These are phyloP conservation scores for Sporothrix variecibatus DNA, from an alignment of 2,329 filamentous ascomycete genomes.

Conservation along the genomic window DNA sequence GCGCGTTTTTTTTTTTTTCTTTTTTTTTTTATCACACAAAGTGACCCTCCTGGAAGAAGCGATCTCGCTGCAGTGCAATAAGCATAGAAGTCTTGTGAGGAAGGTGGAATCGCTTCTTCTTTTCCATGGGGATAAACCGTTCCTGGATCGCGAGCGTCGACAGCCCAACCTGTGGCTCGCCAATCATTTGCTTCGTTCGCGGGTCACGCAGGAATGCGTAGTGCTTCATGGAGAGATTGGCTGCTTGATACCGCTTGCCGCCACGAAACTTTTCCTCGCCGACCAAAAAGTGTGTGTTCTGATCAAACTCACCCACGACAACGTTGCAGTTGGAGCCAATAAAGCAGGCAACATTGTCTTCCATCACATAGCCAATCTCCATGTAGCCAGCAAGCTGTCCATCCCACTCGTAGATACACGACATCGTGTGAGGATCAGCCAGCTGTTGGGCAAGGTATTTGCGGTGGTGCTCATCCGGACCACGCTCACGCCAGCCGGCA, in stretches of 20 bases:
- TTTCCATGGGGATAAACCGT: slow-evolving; percentile 69
- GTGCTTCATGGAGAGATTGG: slow-evolving; percentile 64
- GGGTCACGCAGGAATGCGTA: slow-evolving; percentile 64
- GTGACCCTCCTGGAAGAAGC: slow-evolving; percentile 61
- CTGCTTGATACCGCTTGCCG: slow-evolving; percentile 61
- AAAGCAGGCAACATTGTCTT: slow-evolving; percentile 54
- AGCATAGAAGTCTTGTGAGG: slow-evolving; percentile 72
- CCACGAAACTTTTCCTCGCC: slow-evolving; percentile 62
- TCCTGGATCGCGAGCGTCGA: slow-evolving; percentile 73
- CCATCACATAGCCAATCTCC: slow-evolving; percentile 73
- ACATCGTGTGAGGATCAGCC: slow-evolving; percentile 70
- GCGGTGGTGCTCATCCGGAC: slow-evolving; percentile 72
- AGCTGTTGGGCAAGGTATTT: slow-evolving; percentile 70
- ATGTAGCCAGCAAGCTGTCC: slow-evolving; percentile 74
- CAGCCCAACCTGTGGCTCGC: slow-evolving; percentile 73
- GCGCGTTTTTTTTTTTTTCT: too few relatives aligned
- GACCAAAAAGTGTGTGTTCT: slow-evolving; percentile 60
- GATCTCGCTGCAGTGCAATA: slow-evolving; percentile 63
- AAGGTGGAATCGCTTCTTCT: slow-evolving; percentile 72
- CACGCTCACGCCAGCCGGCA: slow-evolving; percentile 78
- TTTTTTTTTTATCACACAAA: slow-evolving; percentile 10
- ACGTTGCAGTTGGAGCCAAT: slow-evolving; percentile 54
- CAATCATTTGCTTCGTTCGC: slow-evolving; percentile 58
- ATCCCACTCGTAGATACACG: slow-evolving; percentile 71
- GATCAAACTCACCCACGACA: slow-evolving; percentile 55